Conservation (phyloP, 352 stramenopile genomes). For the Phytophthora pseudosyringae region DNA sequence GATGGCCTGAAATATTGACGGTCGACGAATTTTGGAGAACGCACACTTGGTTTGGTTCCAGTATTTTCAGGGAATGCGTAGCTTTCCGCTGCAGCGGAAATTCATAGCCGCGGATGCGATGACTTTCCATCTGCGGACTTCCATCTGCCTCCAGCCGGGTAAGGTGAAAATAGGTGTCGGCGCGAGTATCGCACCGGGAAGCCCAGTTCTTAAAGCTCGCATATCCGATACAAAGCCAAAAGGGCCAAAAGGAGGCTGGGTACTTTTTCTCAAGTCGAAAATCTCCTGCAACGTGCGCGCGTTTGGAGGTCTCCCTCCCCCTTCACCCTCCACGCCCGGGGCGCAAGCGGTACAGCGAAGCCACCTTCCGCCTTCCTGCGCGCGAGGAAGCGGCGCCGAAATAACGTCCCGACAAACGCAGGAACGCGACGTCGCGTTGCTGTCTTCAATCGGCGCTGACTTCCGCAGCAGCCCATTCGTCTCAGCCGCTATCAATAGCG, state of each 20-base stretch:
- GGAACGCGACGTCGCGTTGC: not conserved
- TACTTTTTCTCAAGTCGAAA: slow-evolving; percentile 30
- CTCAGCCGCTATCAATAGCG: slow-evolving; percentile 21
- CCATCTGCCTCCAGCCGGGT: not conserved
- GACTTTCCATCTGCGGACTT: not conserved
- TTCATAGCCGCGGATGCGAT: not conserved
- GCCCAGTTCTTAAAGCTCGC: slow-evolving; percentile 8
- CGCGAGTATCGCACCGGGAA: slow-evolving; percentile 26
- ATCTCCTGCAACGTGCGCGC: slow-evolving; percentile 6
- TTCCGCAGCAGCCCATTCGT: not conserved
- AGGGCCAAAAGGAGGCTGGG: not conserved
- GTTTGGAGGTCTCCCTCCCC: slow-evolving; percentile 3
- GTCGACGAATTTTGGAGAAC: slow-evolving; percentile 3
- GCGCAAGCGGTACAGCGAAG: slow-evolving; percentile 25
- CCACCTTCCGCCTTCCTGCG: slow-evolving; percentile 20
- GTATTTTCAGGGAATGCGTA: not conserved
- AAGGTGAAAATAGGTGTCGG: slow-evolving; percentile 2
- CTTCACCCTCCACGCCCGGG: slow-evolving; percentile 14
- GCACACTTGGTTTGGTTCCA: slow-evolving; percentile 10
- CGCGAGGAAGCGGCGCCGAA: slow-evolving; percentile 13
- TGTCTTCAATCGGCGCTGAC: slow-evolving; percentile 13
- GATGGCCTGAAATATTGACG: slow-evolving; percentile 39
- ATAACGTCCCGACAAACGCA: slow-evolving; percentile 13
- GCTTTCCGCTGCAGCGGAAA: no score
- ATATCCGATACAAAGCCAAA: not conserved